A percentile compares a stretch with the other conserved stretches of the same genome.
Evolutionary conservation across 2,329 filamentous ascomycete species (phyloP).

Genomic region (Apiospora malaysiana): DNA sequence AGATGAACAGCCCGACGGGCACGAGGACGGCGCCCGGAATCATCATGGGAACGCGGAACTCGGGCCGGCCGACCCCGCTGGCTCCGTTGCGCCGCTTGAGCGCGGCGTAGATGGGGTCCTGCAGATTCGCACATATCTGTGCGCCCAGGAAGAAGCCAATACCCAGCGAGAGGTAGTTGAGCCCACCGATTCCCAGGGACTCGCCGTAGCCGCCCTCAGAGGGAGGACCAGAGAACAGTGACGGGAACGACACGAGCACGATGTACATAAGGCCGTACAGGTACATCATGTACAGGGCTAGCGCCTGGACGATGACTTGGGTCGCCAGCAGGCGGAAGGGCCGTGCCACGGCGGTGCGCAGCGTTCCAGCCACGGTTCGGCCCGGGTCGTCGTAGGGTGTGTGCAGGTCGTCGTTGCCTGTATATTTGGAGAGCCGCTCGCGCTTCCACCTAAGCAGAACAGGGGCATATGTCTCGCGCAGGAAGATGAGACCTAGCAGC

Average conservation of each 20-base stretch:
- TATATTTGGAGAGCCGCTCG: slow-evolving; percentile 60
- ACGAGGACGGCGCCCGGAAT: slow-evolving; percentile 47
- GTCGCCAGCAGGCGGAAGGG: slow-evolving; percentile 57
- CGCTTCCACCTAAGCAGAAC: slow-evolving; percentile 66
- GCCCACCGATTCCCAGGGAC: slow-evolving; percentile 39
- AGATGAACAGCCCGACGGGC: slow-evolving; percentile 51
- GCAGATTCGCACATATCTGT: slow-evolving; percentile 48
- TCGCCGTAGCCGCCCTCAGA: slow-evolving; percentile 40
- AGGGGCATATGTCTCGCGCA: slow-evolving; percentile 71
- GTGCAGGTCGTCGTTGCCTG: slow-evolving; percentile 54
- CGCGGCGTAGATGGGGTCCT: slow-evolving; percentile 51
- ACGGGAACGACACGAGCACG: slow-evolving; percentile 54
- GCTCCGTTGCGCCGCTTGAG: slow-evolving; percentile 49
- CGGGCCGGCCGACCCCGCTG: slow-evolving; percentile 44
- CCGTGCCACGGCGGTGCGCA: slow-evolving; percentile 49
- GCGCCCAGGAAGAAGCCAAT: slow-evolving; percentile 46
- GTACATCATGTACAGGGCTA: slow-evolving; percentile 60
- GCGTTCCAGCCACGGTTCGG: slow-evolving; percentile 39
- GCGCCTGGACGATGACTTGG: slow-evolving; percentile 58
- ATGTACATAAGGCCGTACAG: slow-evolving; percentile 59
- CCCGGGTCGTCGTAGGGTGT: slow-evolving; percentile 59
- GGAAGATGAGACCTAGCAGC: slow-evolving; percentile 61
- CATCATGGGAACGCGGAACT: slow-evolving; percentile 52
- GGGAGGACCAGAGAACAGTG: slow-evolving; percentile 44
- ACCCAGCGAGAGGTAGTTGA: slow-evolving; percentile 46